Base-by-base conservation (phyloP, 306 rosid species). In the Medicago arabica region DNA sequence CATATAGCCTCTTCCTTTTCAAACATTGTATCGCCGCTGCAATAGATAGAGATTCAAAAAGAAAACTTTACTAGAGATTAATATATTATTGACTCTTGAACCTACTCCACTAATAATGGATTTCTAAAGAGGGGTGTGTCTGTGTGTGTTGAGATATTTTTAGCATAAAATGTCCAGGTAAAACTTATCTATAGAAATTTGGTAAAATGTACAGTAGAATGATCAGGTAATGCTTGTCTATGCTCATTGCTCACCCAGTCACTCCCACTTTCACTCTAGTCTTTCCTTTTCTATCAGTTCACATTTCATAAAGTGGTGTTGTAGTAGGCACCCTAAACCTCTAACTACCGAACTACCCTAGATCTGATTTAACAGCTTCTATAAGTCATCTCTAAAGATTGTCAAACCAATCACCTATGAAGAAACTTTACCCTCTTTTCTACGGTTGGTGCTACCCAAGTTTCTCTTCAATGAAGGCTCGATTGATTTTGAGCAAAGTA, bases 11-110 rank as follows among this genome's bases (percentile, higher is more conserved):
- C 86, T 95, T 95, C 90, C 95, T 92, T 88, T 95, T 95, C 84
- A 95, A 87, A 81, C 97, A 92, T 85, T 95, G 98, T 78, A 95
- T 95, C 61, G 98, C 98, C 72, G 96, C 98, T 95, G 85, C 70
- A 85, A 28, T 31, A 67, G 58, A 71, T 31, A 78, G 28, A 81
- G 60, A 72, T 75, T 64, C 19, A 62, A 63, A 47, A 69, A 31
- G 7, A 61, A 68, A 31, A 55, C 36, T 47, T 61, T 8, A 55
- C 39, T 50, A 43, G 8, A 54, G 38, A 58, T 58, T 13, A 4
- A 75, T 21, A 63, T 15, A 57, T 21, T 46, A 50, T 25, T 44
- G 18, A 46, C 53, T 39, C 72, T 34, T 17, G 18, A 54, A 43
- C 3, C 49, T 53, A 34, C 49, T 78, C 4, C 23, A 43, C 58